phyloP scores from a whole-genome alignment of 148 eudicot species.

The Polygonum maritimum region DNA sequence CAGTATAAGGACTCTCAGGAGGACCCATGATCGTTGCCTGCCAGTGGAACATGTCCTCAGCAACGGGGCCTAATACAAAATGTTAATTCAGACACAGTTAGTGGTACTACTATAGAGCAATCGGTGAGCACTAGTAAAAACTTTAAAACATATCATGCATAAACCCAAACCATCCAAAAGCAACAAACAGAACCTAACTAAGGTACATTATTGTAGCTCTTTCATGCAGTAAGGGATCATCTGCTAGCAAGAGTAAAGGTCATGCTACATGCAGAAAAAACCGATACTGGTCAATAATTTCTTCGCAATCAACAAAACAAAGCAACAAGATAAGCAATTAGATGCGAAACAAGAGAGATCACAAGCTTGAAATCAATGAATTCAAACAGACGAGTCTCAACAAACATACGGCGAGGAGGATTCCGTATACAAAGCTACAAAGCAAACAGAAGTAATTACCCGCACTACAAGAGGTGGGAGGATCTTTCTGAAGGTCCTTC shows the following conservation, averaged over 20 bases:
- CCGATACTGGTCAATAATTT: not conserved
- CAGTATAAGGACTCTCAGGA: constrained; percentile 8
- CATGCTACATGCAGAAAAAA: not conserved
- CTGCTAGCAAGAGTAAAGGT: not conserved
- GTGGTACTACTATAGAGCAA: not conserved
- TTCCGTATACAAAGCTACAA: not conserved
- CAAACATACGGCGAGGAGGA: not conserved
- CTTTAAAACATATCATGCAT: not conserved
- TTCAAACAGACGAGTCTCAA: not conserved
- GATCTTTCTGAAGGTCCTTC: constrained; percentile 15
- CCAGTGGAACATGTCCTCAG: constrained; percentile 11
- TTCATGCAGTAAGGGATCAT: not conserved
- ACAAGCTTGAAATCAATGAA: not conserved
- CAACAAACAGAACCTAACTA: not conserved
- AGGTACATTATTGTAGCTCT: not conserved
- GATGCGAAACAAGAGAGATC: too few relatives aligned
- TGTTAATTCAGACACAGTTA: not conserved
- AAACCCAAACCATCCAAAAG: not conserved
- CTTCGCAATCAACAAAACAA: not conserved
- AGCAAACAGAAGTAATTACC: not conserved
- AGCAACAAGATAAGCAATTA: not conserved
- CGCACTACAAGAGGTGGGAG: constrained; percentile 13
- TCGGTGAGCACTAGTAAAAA: not conserved
- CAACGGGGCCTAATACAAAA: not conserved
- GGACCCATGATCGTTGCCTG: constrained; percentile 13